These are phyloP conservation scores for Oehlia diaphana DNA, from an alignment of 192 early-diverging fungal genomes.

Conservation along the genomic window DNA sequence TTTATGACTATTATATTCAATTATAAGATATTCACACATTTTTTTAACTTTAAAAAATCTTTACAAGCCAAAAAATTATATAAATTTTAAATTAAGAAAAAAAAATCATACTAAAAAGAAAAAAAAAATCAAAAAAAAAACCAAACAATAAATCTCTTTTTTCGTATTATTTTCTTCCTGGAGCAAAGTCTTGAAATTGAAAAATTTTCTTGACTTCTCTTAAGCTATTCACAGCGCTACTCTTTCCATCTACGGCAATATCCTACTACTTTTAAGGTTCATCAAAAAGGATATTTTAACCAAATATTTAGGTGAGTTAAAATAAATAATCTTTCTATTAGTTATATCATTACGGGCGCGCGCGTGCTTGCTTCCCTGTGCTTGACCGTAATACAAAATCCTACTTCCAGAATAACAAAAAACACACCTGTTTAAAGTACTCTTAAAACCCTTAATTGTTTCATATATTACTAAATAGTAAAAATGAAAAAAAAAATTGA, in stretches of 20 bases:
- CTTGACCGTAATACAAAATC: not conserved
- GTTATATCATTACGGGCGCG: not conserved
- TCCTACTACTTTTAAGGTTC: too few species aligned
- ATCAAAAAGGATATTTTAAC: not conserved
- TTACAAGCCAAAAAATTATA: not conserved
- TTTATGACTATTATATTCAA: not conserved
- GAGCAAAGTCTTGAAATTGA: too few species aligned
- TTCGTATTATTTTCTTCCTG: too few species aligned
- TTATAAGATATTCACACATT: not conserved
- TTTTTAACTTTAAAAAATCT: not conserved
- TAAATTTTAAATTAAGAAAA: not conserved
- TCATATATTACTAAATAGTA: not conserved
- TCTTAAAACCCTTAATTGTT: slow-evolving; percentile 1
- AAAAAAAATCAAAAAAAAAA: too few species aligned
- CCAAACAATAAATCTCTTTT: too few species aligned
- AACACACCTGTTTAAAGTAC: not conserved
- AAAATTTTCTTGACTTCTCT: too few species aligned
- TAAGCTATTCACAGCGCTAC: not conserved
- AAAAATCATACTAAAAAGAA: too few species aligned
- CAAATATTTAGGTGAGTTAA: not conserved
- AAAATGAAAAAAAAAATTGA: not conserved
- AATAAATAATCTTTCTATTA: not conserved
- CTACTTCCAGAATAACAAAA: not conserved
- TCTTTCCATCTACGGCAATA: not conserved
- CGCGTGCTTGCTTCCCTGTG: not conserved